Evolutionary conservation across 495 filamentous ascomycete genomes (phyloP), one percentile per base, ranked within the genome.

Genomic region (Hyaloscypha hepaticicola): DNA sequence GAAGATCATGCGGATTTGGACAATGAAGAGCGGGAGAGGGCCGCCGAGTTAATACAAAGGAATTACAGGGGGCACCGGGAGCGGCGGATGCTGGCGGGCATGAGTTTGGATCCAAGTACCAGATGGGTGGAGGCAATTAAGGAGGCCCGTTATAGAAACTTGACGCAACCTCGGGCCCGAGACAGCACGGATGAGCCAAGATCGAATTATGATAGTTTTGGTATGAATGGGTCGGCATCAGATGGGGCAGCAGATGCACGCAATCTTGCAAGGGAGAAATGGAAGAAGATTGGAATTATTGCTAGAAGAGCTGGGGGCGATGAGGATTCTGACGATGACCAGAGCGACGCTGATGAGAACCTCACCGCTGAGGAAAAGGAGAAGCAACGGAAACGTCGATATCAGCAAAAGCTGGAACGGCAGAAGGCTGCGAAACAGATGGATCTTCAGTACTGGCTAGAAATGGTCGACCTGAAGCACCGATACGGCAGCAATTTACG

Each of bases 401-500:
- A 72, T 8, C 75, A 79, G 55, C 75, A 78, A 53, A 80, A 77
- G 66, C 71, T 70, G 11, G 74, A 78, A 50, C 77, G 79, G 58
- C 77, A 77, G 57, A 79, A 86, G 64, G 82, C 79, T 1, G 85
- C 91, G 0, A 90, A 88, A 73, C 86, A 84, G 67, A 94, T 97
- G 91, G 92, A 91, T 57, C 74, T 96, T 33, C 70, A 88, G 88
- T 97, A 97, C 72, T 96, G 96, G 66, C 78, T 97, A 4, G 93
- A 97, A 72, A 94, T 97, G 89, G 90, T 97, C 19, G 93, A 97
- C 70, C 74, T 83, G 6, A 93, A 96, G 74, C 93, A 97, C 70
- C 85, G 93, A 3, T 93, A 96, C 73, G 93, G 93, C 1, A 85
- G 83, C 29, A 95, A 97, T 68, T 76, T 97, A 34, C 82, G 88